These are phyloP conservation scores for Catenaria anguillulae DNA, from an alignment of 371 early-diverging fungal genomes.

Conservation along the genomic window DNA sequence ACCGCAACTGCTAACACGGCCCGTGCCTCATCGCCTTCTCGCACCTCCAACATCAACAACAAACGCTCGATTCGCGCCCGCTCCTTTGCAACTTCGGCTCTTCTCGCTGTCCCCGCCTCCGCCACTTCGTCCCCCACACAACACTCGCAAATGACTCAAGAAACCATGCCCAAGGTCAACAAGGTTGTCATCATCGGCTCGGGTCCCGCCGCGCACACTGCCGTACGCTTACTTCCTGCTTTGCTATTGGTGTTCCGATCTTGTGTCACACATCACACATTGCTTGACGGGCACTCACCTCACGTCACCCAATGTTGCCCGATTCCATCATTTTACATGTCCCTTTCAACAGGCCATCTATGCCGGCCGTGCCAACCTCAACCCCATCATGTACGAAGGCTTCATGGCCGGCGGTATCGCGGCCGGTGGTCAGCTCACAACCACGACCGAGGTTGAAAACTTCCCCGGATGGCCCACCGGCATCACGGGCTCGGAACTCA, in stretches of 20 bases:
- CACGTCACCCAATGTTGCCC: too few relatives aligned
- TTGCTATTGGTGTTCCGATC: too few relatives aligned
- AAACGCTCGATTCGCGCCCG: too few relatives aligned
- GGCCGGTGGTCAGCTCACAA: conserved; percentile 49
- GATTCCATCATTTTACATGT: too few relatives aligned
- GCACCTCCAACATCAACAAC: too few relatives aligned
- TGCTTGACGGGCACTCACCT: background rate
- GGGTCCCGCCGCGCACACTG: conserved; percentile 92
- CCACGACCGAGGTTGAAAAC: conserved; percentile 70
- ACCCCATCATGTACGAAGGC: conserved; percentile 92
- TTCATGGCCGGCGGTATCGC: conserved; percentile 83
- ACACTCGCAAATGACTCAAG: too few relatives aligned
- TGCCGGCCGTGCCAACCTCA: conserved; percentile 76
- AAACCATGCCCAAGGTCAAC: conserved; percentile 7
- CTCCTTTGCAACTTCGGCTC: background rate
- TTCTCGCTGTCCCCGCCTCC: background rate
- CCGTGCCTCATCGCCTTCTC: too few relatives aligned
- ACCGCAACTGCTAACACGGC: too few relatives aligned
- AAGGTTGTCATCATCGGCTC: conserved; percentile 55
- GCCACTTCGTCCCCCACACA: too few relatives aligned
- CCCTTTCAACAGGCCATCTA: conserved; percentile 53
- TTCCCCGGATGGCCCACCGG: conserved; percentile 77
- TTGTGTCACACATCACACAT: too few relatives aligned
- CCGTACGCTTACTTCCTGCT: conserved; percentile 16
- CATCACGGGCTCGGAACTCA: conserved; percentile 61